Conservation (phyloP, 352 stramenopile species). For the Chrysophaeum taylorii region DNA sequence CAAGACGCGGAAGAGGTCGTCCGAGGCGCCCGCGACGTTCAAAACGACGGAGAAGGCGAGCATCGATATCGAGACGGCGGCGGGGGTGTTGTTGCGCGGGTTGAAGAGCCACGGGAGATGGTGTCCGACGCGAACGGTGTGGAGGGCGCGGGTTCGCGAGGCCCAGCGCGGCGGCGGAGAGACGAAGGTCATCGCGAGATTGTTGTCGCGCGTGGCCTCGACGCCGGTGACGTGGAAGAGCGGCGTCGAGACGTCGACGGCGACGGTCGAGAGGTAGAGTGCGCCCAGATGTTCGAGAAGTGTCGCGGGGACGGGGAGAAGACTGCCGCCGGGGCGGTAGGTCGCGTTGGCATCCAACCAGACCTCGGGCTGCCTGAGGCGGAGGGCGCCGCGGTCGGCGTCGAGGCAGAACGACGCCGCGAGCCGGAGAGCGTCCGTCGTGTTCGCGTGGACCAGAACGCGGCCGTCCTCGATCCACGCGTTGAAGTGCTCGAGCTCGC, state of each 20-base stretch:
- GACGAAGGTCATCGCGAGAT: not conserved
- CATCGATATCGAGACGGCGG: not conserved
- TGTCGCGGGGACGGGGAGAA: not conserved
- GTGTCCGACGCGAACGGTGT: not conserved
- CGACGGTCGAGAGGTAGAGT: conserved; percentile 4
- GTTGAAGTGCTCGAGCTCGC: too few species aligned
- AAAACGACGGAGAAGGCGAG: not conserved
- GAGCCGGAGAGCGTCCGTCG: not conserved
- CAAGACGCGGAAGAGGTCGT: too few species aligned
- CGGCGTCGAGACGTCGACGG: not conserved
- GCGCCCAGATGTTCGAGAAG: not conserved
- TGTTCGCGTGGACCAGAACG: not conserved
- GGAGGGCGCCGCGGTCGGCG: not conserved
- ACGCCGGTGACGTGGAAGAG: not conserved
- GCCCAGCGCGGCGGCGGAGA: not conserved
- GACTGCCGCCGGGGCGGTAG: not conserved
- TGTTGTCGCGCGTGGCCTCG: not conserved
- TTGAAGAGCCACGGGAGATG: conserved; percentile 2
- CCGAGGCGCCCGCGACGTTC: too few species aligned
- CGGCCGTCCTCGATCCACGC: too few species aligned
- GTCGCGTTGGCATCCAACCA: not conserved
- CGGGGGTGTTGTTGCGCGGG: not conserved
- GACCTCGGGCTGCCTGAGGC: not conserved
- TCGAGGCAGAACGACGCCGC: not conserved
- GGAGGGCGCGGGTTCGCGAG: not conserved